Base-by-base conservation (phyloP, 2,329 filamentous ascomycete species). In the Aspergillus pseudoterreus region DNA sequence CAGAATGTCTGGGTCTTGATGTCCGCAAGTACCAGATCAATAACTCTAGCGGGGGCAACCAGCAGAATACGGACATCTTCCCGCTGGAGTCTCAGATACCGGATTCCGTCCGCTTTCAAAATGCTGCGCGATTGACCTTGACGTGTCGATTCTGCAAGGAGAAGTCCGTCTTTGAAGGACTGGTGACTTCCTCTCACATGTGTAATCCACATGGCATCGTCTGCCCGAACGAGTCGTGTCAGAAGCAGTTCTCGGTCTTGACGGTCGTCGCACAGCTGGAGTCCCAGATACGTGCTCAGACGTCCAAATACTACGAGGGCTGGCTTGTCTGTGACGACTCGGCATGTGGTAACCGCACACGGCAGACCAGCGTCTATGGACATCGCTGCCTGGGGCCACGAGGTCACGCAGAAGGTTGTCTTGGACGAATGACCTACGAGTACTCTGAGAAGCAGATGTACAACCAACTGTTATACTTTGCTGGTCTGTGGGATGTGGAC, bases 11-110 rank as follows among this genome's bases (percentile, higher is more conserved):
- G 12, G 94, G 94, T 2, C 84, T 99, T 22, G 94, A 99, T 70
- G 85, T 90, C 22, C 84, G 84, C 61, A 94, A 94, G 63, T 99
- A 97, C 69, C 83, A 86, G 57, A 85, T 87, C 70, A 85, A 80
- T 61, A 83, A 80, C 35, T 76, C 78, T 50, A 78, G 77, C 12
- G 74, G 73, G 39, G 75, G 71, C 49, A 76, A 77, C 39, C 84
- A 74, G 47, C 70, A 74, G 52, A 71, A 86, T 59, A 75, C 83
- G 21, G 88, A 92, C 64, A 90, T 99, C 58, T 88, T 92, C 65
- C 92, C 92, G 0, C 82, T 99, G 2, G 94, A 99, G 71, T 94
- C 89, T 5, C 94, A 96, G 67, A 90, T 97, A 55, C 90, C 92
- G 1, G 94, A 99, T 67, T 84, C 87, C 24, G 82, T 96, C 45